Percentiles rank a stretch among this genome's conserved stretches.
Conservation (phyloP, 2,329 filamentous ascomycete species). For the Xylariaceae sp. region DNA sequence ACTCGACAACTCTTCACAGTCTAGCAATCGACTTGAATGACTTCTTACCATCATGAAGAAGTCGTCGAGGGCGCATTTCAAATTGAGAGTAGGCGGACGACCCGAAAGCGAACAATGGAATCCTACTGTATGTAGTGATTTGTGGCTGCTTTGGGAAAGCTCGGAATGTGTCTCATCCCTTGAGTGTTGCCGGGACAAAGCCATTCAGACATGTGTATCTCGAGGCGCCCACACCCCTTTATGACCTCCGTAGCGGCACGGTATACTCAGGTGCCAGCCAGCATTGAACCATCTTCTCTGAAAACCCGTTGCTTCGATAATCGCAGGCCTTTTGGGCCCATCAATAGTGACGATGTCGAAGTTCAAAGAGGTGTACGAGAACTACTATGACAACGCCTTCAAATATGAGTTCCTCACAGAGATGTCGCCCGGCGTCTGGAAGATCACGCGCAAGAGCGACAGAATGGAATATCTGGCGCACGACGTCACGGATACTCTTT, state of each 20-base stretch:
- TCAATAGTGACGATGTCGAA: conserved; percentile 7
- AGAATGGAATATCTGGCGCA: conserved; percentile 27
- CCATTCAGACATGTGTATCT: conserved; percentile 20
- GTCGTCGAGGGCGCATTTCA: too few relatives aligned
- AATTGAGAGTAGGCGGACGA: too few relatives aligned
- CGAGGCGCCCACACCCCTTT: conserved; percentile 7
- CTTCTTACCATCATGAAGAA: too few relatives aligned
- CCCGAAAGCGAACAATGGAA: too few relatives aligned
- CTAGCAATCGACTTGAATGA: too few relatives aligned
- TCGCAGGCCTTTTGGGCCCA: not conserved
- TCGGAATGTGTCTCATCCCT: conserved; percentile 20
- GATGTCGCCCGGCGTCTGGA: conserved; percentile 26
- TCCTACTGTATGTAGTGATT: too few relatives aligned
- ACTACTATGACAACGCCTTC: conserved; percentile 4
- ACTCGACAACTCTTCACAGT: too few relatives aligned
- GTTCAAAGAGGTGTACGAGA: conserved; percentile 12
- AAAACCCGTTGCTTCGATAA: not conserved
- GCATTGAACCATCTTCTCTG: conserved; percentile 2
- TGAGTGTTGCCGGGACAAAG: conserved; percentile 22
- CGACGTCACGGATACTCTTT: conserved; percentile 24
- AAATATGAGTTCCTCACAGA: conserved; percentile 29
- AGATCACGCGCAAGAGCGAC: conserved; percentile 23
- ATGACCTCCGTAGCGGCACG: conserved; percentile 6
- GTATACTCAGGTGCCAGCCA: not conserved
- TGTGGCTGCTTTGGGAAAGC: conserved; percentile 18